These are phyloP conservation scores for Candida succiphila DNA, from an alignment of 805 yeast species.

Conservation along the genomic window DNA sequence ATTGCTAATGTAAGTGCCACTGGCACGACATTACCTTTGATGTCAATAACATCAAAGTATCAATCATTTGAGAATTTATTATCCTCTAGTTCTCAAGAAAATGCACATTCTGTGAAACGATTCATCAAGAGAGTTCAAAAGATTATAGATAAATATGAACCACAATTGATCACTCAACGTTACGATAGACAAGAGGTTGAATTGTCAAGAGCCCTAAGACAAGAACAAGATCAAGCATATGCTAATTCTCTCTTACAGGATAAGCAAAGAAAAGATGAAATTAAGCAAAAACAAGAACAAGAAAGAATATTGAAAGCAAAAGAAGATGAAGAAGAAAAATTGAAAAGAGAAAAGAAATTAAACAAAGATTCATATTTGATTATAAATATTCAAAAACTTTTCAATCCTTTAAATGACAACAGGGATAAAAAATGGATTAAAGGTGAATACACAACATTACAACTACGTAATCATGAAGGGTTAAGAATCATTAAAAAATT, in stretches of 20 bases:
- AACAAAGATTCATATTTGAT: conserved; percentile 15
- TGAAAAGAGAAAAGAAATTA: conserved; percentile 5
- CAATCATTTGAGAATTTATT: conserved; percentile 19
- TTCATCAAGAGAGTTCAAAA: conserved; percentile 26
- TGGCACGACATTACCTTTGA: conserved; percentile 35
- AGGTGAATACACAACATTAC: conserved; percentile 30
- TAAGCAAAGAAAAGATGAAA: conserved; percentile 38
- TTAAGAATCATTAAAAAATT: conserved; percentile 37
- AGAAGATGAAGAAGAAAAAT: conserved; percentile 8
- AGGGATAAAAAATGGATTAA: conserved; percentile 12
- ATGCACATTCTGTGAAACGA: conserved; percentile 10
- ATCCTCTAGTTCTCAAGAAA: conserved; percentile 8
- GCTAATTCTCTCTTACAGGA: conserved; percentile 51
- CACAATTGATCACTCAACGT: conserved; percentile 51
- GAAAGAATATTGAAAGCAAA: conserved; percentile 14
- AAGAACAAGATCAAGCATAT: conserved; percentile 61
- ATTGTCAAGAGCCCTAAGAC: conserved; percentile 45
- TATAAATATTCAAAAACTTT: conserved; percentile 4
- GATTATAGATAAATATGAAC: conserved; percentile 45
- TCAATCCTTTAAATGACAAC: conserved; percentile 2
- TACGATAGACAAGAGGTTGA: conserved; percentile 51
- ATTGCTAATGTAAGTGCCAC: conserved; percentile 49
- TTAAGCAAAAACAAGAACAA: conserved; percentile 18
- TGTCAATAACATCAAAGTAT: conserved; percentile 36
- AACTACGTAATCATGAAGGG: conserved; percentile 48